A percentile compares a stretch with the other conserved stretches of the same genome.
These are phyloP conservation scores for Termitomyces sp. DNA, from an alignment of 1,284 basidiomycete species.

Conservation along the genomic window DNA sequence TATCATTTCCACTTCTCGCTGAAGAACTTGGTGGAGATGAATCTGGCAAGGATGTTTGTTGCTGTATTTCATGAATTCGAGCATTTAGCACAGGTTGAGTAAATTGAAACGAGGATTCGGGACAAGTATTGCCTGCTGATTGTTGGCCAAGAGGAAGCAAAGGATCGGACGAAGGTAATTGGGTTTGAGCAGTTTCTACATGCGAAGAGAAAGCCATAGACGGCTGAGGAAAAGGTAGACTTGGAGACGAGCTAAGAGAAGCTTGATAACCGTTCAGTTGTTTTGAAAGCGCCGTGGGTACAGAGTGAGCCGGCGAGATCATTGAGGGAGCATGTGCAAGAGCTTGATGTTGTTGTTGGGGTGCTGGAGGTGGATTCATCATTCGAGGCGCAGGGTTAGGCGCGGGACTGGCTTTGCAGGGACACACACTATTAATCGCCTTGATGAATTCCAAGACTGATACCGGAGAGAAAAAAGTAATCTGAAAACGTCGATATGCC, in stretches of 20 bases:
- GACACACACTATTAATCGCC: conserved; percentile 60
- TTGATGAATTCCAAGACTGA: conserved; percentile 55
- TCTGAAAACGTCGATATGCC: conserved; percentile 69
- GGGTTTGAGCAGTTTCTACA: conserved; percentile 5
- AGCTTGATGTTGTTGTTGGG: neutral
- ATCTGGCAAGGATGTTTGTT: conserved; percentile 10
- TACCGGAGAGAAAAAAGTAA: conserved; percentile 50
- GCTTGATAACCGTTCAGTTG: neutral
- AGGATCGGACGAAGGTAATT: neutral
- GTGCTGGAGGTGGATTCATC: conserved; percentile 11
- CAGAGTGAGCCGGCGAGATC: neutral
- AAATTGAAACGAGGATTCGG: neutral
- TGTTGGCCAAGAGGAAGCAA: neutral
- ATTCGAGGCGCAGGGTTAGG: conserved; percentile 5
- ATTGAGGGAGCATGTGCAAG: conserved; percentile 4
- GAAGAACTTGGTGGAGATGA: conserved; percentile 16
- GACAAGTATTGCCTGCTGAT: neutral
- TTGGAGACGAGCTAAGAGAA: conserved; percentile 9
- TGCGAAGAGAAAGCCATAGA: conserved; percentile 4
- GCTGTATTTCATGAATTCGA: conserved; percentile 10
- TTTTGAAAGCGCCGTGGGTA: neutral
- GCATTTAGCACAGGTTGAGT: neutral
- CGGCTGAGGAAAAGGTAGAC: neutral
- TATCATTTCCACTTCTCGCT: conserved; percentile 3
- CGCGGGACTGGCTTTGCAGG: conserved; percentile 53